Evolutionary conservation across 768 basidiomycete species (phyloP), one percentile per base, ranked within the genome.

Genomic region (Ramaria rubella): DNA sequence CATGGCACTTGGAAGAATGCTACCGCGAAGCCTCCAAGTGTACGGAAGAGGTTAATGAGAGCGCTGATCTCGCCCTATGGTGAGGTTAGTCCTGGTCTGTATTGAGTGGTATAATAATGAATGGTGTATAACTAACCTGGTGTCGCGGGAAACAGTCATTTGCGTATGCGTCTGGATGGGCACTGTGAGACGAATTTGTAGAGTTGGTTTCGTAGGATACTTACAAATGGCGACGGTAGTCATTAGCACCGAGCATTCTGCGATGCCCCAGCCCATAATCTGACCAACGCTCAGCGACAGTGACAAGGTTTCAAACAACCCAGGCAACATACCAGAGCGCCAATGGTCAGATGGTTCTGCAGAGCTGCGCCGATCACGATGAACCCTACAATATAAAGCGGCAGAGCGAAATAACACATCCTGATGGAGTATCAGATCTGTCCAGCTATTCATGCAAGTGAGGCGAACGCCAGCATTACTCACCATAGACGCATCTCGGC

Each of bases 1-100:
- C 84, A 85, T 4, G 80, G 80, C 3, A 85, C 75, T 64, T 86
- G 83, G 66, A 80, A 86, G 67, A 80, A 85, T 1, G 83, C 80
- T 21, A 86, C 82, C 48, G 75, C 76, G 63, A 85, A 85, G 3
- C 82, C 77, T 34, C 81, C 82, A 19, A 84, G 69, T 1, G 70
- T 73, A 45, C 84, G 74, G 15, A 75, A 72, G 21, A 85, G 67
- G 62, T 84, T 86, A 60, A 85, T 69, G 23, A 85, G 69, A 0
- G 80, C 79, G 57, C 81, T 81, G 31, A 84, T 77, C 68, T 87
- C 85, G 26, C 85, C 85, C 70, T 81, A 62, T 27, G 58, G 59
- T 42, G 45, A 50, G 15, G 15, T 46, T 24, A 26, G 24, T 33
- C 1, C 50, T 15, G 31, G 14, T 11, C 31, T 40, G 4, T 15